Evolutionary conservation across 2,329 filamentous ascomycete genomes (phyloP).

Genomic region (Neopestalotiopsis sp.): DNA sequence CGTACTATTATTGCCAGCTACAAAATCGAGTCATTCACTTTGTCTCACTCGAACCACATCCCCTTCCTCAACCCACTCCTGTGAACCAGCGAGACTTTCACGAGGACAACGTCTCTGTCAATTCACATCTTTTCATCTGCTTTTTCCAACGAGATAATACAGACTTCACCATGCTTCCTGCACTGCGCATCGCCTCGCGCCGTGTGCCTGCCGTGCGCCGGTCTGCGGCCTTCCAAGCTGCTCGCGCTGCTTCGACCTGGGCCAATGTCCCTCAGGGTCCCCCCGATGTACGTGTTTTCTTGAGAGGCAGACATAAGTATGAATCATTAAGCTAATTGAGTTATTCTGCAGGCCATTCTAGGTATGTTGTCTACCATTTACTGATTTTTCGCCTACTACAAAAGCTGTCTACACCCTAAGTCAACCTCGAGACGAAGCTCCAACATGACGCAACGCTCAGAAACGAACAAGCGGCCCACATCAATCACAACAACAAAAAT

Average conservation of each 20-base stretch:
- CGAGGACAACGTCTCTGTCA: not conserved
- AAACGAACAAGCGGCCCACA: conserved; percentile 19
- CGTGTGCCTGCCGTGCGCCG: conserved; percentile 46
- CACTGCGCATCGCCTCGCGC: conserved; percentile 58
- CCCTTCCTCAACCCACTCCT: not conserved
- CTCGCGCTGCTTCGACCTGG: conserved; percentile 79
- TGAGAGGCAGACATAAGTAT: not conserved
- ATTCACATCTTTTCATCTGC: not conserved
- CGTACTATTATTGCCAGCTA: not conserved
- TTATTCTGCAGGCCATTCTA: conserved; percentile 69
- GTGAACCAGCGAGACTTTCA: not conserved
- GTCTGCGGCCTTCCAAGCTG: conserved; percentile 41
- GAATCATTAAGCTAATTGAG: conserved; percentile 33
- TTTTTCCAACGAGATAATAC: not conserved
- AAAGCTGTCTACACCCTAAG: not conserved
- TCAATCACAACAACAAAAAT: conserved; percentile 27
- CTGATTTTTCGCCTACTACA: not conserved
- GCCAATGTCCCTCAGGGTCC: conserved; percentile 90
- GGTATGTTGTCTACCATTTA: conserved; percentile 53
- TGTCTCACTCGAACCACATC: not conserved
- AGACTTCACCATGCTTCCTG: conserved; percentile 57
- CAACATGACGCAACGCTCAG: conserved; percentile 17
- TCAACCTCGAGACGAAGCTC: not conserved
- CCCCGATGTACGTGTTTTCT: conserved; percentile 52
- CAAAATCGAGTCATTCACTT: conserved; percentile 10